Evolutionary conservation across 1,284 basidiomycete species (phyloP).

Genomic region (Cryptococcus sp.): DNA sequence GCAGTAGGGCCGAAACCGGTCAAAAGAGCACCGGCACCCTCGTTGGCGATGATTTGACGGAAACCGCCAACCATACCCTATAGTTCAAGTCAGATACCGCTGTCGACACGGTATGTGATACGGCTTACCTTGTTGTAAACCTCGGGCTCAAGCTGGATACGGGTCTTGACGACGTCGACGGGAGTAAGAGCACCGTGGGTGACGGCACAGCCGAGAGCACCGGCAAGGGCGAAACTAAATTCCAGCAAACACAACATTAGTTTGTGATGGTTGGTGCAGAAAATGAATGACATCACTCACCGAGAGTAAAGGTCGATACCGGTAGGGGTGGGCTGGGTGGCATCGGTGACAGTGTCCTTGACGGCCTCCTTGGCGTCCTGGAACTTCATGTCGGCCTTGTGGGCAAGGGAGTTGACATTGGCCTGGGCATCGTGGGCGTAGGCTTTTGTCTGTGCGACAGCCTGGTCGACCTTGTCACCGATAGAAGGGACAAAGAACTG

Average conservation of each 20-base stretch:
- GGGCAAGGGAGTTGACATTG: conserved; percentile 26
- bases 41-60: conserved; percentile 73
- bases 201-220: conserved; percentile 87
- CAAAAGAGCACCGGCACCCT: conserved; percentile 82
- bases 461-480: conserved; percentile 51
- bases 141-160: conserved; percentile 82
- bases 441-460: conserved; percentile 40
- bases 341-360: conserved; percentile 35
- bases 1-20: conserved; percentile 91
- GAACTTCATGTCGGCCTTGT: conserved; percentile 31
- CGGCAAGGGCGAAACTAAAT: conserved; percentile 66
- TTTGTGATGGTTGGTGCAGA: background rate
- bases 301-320: conserved; percentile 56
- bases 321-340: conserved; percentile 44
- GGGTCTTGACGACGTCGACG: conserved; percentile 93
- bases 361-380: conserved; percentile 50
- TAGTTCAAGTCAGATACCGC: conserved; percentile 1
- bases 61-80: conserved; percentile 72
- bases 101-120: too few relatives aligned
- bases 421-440: conserved; percentile 32
- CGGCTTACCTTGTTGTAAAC: conserved; percentile 60
- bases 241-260: too few relatives aligned
- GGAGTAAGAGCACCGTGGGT: conserved; percentile 93
- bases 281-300: conserved; percentile 27
- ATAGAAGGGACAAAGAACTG: conserved; percentile 54